Evolutionary conservation across 1,139 yeast species (phyloP).

Genomic region (Lodderomyces orthopsilosis): DNA sequence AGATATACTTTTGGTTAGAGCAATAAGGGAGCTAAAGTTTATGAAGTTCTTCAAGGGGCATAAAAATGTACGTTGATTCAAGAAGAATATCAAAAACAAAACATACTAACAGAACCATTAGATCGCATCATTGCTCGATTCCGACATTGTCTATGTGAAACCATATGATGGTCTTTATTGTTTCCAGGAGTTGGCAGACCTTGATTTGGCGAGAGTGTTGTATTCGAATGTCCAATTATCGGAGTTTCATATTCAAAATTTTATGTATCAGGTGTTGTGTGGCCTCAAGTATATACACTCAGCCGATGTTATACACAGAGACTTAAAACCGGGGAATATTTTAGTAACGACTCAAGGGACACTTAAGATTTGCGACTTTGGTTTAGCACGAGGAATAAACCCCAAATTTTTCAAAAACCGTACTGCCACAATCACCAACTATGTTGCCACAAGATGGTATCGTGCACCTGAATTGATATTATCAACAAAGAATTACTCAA

Average conservation of each 20-base stretch:
- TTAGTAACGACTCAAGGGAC: constrained; percentile 69
- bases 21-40: constrained; percentile 72
- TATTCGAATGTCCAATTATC: constrained; percentile 75
- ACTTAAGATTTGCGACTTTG: constrained; percentile 83
- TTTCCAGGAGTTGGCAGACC: constrained; percentile 73
- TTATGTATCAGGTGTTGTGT: constrained; percentile 73
- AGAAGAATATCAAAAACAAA: too few species aligned
- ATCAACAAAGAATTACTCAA: constrained; percentile 51
- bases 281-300: constrained; percentile 83
- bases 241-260: constrained; percentile 77
- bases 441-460: constrained; percentile 95
- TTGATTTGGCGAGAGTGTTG: constrained; percentile 75
- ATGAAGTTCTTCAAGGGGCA: constrained; percentile 84
- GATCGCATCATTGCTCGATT: constrained; percentile 69
- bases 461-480: constrained; percentile 88
- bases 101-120: too few species aligned
- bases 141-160: constrained; percentile 60
- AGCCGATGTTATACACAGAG: constrained; percentile 82
- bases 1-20: constrained; percentile 67
- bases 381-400: constrained; percentile 75
- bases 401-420: constrained; percentile 34
- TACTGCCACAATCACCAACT: constrained; percentile 57
- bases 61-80: constrained; percentile 57
- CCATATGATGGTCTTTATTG: constrained; percentile 88
- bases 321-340: constrained; percentile 81